phyloP scores from a whole-genome alignment of 2,329 filamentous ascomycete genomes.

The Fusarium torreyae region DNA sequence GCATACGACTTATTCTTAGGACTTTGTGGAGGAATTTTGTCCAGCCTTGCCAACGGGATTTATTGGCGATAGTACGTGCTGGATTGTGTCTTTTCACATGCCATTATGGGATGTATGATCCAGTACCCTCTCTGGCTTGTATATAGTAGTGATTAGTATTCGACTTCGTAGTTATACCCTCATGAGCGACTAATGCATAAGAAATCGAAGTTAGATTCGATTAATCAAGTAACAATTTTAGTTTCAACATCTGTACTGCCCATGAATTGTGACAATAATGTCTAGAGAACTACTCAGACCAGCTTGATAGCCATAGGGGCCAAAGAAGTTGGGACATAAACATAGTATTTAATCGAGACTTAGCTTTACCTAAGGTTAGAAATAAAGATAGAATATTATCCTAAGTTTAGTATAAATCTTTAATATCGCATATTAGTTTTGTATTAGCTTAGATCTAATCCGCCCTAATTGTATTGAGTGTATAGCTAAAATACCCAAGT shows the following conservation, averaged over 20 bases:
- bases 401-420: too few species aligned
- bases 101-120: slow-evolving; percentile 25
- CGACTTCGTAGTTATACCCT: slow-evolving; percentile 58
- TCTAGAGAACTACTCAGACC: too few species aligned
- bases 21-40: slow-evolving; percentile 26
- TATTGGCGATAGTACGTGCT: slow-evolving; percentile 41
- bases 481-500: too few species aligned
- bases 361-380: too few species aligned
- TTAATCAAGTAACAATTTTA: slow-evolving; percentile 35
- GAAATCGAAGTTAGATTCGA: slow-evolving; percentile 47
- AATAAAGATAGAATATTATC: too few species aligned
- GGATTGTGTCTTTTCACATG: slow-evolving; percentile 43
- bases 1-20: slow-evolving; percentile 40
- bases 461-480: too few species aligned
- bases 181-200: slow-evolving; percentile 54
- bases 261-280: neutral
- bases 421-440: too few species aligned
- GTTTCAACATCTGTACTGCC: neutral
- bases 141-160: slow-evolving; percentile 54
- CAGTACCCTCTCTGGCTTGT: slow-evolving; percentile 41
- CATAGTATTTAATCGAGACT: too few species aligned
- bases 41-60: slow-evolving; percentile 36
- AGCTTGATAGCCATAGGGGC: too few species aligned
- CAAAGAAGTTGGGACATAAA: too few species aligned
- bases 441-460: too few species aligned